Base-by-base conservation (phyloP, 179 eudicot species). In the Dionaea muscipula region DNA sequence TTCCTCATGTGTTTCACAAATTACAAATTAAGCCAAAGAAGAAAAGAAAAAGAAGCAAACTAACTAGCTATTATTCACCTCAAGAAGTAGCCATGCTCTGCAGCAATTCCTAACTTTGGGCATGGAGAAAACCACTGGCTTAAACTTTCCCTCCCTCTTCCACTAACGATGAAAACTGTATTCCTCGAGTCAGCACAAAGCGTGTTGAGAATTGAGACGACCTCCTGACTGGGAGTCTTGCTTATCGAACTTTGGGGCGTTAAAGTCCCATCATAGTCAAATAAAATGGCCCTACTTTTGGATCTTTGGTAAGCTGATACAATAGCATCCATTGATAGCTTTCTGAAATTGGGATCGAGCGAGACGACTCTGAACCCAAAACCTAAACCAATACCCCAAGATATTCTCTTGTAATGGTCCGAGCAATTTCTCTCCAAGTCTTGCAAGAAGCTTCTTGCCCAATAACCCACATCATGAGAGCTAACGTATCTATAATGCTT, bases 301-400 rank as follows among this genome's bases (percentile, higher is more conserved):
- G 95, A 79, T 67, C 95, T 79, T 60, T 70, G 83, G 63, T 85
- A 89, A 20, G 95, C 93, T 19, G 93, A 85, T 48, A 83, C 95
- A 70, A 89, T 85, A 62, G 86, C 93, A 31, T 89, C 97, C 11
- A 69, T 73, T 2, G 89, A 85, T 40, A 89, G 81, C 71, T 89
- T 89, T 80, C 82, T 71, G 51, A 89, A 85, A 68, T 69, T 81
- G 7, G 93, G 89, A 70, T 86, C 97, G 60, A 86, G 59, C 14
- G 97, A 93, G 56, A 89, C 63, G 2, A 89, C 89, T 25, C 97
- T 78, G 56, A 85, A 89, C 3, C 95, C 89, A 56, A 89, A 78
- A 51, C 97, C 97, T 64, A 85, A 89, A 16, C 97, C 97, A 24
- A 89, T 79, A 17, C 95, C 93, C 86, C 91, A 89, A 22, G 95